Base-by-base conservation (phyloP, 805 yeast species). In the Candida andamanensis region DNA sequence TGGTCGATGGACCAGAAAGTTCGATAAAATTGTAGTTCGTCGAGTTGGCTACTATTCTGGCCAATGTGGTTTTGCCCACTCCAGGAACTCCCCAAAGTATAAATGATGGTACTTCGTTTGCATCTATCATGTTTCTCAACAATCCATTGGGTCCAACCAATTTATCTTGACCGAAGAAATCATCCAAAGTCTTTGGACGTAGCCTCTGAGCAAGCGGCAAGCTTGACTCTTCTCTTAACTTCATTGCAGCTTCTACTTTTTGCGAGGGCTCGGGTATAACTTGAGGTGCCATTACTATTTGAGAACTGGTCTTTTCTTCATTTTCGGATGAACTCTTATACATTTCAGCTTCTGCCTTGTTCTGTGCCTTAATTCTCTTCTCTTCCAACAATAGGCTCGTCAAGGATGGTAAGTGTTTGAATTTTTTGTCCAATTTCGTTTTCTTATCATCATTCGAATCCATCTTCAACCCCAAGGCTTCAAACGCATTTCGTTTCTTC, bases 41-140 rank as follows among this genome's bases (percentile, higher is more conserved):
- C 3, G 53, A 42, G 17, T 46, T 39, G 6, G 68, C 63, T 5
- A 65, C 49, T 5, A 65, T 62, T 15, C 72, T 43, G 1, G 69
- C 69, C 28, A 65, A 42, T 0, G 69, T 52, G 1, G 72, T 65
- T 36, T 65, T 65, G 0, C 72, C 72, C 7, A 63, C 66, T 0
- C 72, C 72, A 0, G 72, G 72, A 2, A 49, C 53, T 2, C 72
- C 72, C 70, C 70, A 65, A 8, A 65, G 46, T 3, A 65, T 47
- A 30, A 65, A 63, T 0, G 70, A 63, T 0, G 70, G 67, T 2
- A 65, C 53, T 12, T 50, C 52, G 24, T 52, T 56, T 0, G 67
- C 45, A 15, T 47, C 39, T 3, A 62, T 50, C n/a, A 60, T 47
- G 33, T 57, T 61, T 14, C 63, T 52, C 14, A 63, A 40, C 2